phyloP scores from a whole-genome alignment of 2,329 filamentous ascomycete species.

The Fusarium veterinarium region DNA sequence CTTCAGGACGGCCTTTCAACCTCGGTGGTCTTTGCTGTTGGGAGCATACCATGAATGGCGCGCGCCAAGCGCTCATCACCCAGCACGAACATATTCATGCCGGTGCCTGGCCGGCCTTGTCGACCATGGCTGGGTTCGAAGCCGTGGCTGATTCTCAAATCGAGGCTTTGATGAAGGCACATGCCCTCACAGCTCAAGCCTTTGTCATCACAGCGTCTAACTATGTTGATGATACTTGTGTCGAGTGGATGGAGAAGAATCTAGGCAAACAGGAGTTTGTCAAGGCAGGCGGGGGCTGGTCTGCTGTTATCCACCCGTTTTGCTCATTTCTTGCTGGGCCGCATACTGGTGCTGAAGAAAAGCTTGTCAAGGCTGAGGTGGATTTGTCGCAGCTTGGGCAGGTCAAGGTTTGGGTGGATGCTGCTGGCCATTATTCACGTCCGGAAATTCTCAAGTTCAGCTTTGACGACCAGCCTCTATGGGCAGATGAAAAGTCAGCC shows the following conservation, averaged over 20 bases:
- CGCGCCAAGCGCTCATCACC: background rate
- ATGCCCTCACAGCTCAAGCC: fast-evolving
- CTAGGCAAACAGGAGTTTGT: background rate
- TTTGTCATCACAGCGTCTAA: background rate
- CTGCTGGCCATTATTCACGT: background rate
- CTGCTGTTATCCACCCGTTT: background rate
- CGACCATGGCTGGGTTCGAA: background rate
- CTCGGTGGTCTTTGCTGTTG: background rate
- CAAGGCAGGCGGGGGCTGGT: background rate
- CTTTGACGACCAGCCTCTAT: background rate
- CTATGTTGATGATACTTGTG: background rate
- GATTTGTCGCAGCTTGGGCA: background rate
- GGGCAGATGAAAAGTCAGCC: fast-evolving
- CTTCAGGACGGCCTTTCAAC: background rate
- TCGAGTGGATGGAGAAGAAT: background rate
- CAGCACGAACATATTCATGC: background rate
- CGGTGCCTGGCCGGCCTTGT: background rate
- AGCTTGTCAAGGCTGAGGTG: background rate
- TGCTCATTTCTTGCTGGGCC: background rate
- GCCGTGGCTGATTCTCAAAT: background rate
- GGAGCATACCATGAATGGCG: background rate
- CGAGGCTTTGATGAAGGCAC: background rate
- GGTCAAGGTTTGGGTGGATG: background rate
- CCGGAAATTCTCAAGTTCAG: background rate
- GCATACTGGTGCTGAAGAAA: background rate